These are phyloP conservation scores for Phycomyces nitens DNA, from an alignment of 192 early-diverging fungal genomes.

Conservation along the genomic window DNA sequence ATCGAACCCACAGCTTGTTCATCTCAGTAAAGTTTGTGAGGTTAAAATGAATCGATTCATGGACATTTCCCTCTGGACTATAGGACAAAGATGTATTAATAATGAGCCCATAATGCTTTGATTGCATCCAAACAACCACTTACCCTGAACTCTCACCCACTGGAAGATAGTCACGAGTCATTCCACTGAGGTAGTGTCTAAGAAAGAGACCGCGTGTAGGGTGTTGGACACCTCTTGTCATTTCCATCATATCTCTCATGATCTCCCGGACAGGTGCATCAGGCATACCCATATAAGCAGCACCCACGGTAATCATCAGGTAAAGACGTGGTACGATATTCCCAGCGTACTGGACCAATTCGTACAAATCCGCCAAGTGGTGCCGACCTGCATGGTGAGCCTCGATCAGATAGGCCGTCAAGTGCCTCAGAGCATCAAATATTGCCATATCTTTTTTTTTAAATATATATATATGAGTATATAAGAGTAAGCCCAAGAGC, in stretches of 20 bases:
- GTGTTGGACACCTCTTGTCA: constrained; percentile 98
- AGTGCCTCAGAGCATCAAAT: constrained; percentile 95
- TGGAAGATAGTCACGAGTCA: constrained; percentile 95
- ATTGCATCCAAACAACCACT: neutral
- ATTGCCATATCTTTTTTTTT: constrained; percentile 82
- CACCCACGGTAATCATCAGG: constrained; percentile 98
- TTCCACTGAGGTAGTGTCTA: constrained; percentile 90
- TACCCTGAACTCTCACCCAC: constrained; percentile 61
- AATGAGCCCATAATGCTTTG: neutral
- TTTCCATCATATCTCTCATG: constrained; percentile 99
- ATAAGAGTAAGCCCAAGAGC: no score
- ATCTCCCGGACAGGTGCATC: constrained; percentile 93
- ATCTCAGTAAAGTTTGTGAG: constrained; percentile 98
- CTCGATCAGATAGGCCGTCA: constrained; percentile 87
- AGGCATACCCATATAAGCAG: constrained; percentile 91
- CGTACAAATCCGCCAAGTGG: constrained; percentile 92
- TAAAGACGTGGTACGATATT: constrained; percentile 99
- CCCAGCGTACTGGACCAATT: constrained; percentile 96
- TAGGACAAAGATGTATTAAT: constrained; percentile 39
- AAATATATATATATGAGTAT: constrained; percentile 1
- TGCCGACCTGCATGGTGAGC: constrained; percentile 81
- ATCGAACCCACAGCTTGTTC: constrained; percentile 99
- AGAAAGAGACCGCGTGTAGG: constrained; percentile 96
- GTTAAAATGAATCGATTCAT: constrained; percentile 94
- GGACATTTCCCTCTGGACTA: constrained; percentile 79